Evolutionary conservation across 352 stramenopile genomes (phyloP), one percentile per base, ranked within the genome.

Genomic region (Pythium pyrilobum): DNA sequence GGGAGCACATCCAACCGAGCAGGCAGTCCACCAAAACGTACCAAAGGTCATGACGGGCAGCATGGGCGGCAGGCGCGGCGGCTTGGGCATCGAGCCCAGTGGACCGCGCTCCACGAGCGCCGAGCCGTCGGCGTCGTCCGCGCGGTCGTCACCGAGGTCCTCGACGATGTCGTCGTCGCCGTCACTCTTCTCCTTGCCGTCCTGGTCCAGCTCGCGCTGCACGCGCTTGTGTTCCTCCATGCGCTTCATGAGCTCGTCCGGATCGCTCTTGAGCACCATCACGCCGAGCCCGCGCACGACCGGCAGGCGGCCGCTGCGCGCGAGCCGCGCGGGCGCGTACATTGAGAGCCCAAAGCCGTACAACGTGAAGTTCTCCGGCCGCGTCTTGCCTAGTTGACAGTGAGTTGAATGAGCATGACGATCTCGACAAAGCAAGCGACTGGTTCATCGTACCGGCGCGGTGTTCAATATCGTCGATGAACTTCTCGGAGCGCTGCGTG

Each of bases 211-310:
- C 32, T 89, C 78, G n/a, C 72, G 75, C 47, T 72, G 74, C 24
- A 85, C 71, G 40, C 78, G 74, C 58, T 89, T 89, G 37, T 62
- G 78, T 52, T 85, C 69, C 50, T 89, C 74, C 10, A 87, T 76
- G 36, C 68, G 64, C 31, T 71, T 71, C 75, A 89, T 82, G 36
- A 80, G 42, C 7, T 87, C 74, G 28, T 72, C 58, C 6, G 69
- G 62, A 45, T 84, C 68, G 9, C 51, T 72, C 29, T 71, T 57
- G 25, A 84, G 39, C 20, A 75, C 72, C 49, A 87, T 75, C 24
- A 89, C 54, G 13, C 73, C 66, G 3, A 89, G 34, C 0, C 78
- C 75, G 20, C 64, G 72, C 16, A 89, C 75, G 16, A 69, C 65
- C 4, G 75, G 75, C 65, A 89, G 45, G 38, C 76, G 67, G 38